These are phyloP conservation scores for Areca catechu DNA, from an alignment of 176 grass and related monocot genomes.

Conservation along the genomic window DNA sequence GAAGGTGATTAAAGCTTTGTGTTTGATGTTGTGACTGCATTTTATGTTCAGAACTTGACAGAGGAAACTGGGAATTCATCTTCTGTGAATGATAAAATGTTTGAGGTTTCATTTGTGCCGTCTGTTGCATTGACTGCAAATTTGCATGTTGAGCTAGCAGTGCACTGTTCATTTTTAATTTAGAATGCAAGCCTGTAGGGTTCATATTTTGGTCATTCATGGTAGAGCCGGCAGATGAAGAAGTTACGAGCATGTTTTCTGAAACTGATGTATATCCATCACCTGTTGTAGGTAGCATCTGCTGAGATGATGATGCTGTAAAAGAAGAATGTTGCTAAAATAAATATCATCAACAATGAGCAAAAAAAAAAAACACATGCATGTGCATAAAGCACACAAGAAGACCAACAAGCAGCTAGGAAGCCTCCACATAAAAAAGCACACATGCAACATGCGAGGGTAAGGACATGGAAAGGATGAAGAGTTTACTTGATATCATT, in stretches of 20 bases:
- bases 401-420: no score
- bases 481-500: constrained; percentile 69
- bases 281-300: constrained; percentile 14
- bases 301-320: constrained; percentile 32
- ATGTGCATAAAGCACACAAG: no score
- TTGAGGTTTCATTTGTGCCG: constrained; percentile 62
- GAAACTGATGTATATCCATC: constrained; percentile 32
- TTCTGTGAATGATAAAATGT: constrained; percentile 64
- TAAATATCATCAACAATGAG: background rate
- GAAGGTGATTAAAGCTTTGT: no score
- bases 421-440: no score
- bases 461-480: constrained; percentile 1
- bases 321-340: constrained; percentile 4
- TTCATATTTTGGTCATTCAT: constrained; percentile 47
- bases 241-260: constrained; percentile 50
- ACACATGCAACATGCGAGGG: no score
- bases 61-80: constrained; percentile 57
- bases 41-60: background rate
- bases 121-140: constrained; percentile 61
- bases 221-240: constrained; percentile 50
- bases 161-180: constrained; percentile 51
- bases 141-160: constrained; percentile 54
- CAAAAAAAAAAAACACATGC: no score
- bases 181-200: constrained; percentile 52
- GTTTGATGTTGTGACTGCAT: no score